Evolutionary conservation across 2,329 filamentous ascomycete species (phyloP).

Genomic region (Sporothrix protearum): DNA sequence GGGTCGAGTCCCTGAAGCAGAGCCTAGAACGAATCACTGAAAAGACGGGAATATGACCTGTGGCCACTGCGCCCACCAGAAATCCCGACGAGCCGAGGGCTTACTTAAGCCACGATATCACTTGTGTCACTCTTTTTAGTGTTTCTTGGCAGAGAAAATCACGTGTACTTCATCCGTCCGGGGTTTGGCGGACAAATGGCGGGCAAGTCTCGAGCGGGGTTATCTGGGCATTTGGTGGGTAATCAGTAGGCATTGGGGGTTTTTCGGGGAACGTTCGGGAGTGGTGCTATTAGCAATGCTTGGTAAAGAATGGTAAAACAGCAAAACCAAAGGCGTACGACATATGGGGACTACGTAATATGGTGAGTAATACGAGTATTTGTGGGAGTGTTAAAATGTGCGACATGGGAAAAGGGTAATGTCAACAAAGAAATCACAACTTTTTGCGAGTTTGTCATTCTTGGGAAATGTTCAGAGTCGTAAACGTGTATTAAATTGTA

Average conservation of each 20-base stretch:
- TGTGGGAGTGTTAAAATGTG: not conserved
- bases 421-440: not conserved
- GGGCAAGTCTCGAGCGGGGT: not conserved
- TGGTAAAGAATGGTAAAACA: not conserved
- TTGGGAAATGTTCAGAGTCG: not conserved
- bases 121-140: not conserved
- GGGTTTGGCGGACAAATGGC: not conserved
- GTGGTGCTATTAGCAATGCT: constrained; percentile 9
- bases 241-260: too few species aligned
- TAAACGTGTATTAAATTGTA: not conserved
- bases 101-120: constrained; percentile 16
- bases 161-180: constrained; percentile 1
- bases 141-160: not conserved
- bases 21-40: not conserved
- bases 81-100: not conserved
- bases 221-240: not conserved
- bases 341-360: not conserved
- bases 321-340: not conserved
- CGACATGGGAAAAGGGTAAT: not conserved
- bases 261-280: not conserved
- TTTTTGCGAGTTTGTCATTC: not conserved
- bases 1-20: not conserved
- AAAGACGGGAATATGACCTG: not conserved
- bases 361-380: not conserved
- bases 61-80: not conserved